These are phyloP conservation scores for Diaporthe humulicola DNA, from an alignment of 2,329 filamentous ascomycete species.

Conservation along the genomic window DNA sequence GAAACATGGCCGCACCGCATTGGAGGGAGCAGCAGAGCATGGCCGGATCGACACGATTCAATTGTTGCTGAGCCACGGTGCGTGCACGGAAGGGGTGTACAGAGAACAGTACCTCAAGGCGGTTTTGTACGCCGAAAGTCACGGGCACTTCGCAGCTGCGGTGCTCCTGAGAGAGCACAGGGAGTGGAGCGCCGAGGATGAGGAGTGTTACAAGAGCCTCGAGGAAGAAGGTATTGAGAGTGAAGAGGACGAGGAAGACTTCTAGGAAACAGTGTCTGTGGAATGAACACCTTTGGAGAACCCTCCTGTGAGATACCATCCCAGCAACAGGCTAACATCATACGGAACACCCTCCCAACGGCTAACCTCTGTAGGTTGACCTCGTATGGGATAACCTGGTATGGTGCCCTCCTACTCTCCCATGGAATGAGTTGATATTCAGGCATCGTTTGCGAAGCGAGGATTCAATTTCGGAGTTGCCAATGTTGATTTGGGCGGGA, in stretches of 20 bases:
- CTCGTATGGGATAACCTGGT: too few relatives aligned
- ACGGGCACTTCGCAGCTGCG: not conserved
- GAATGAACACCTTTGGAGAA: not conserved
- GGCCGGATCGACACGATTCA: not conserved
- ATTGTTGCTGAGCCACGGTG: not conserved
- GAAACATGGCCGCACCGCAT: not conserved
- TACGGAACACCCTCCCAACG: too few relatives aligned
- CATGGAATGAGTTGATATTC: not conserved
- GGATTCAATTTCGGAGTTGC: not conserved
- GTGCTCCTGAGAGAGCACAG: not conserved
- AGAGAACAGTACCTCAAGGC: not conserved
- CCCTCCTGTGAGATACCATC: not conserved
- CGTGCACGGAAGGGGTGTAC: not conserved
- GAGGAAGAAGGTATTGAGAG: too few relatives aligned
- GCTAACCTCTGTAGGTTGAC: too few relatives aligned
- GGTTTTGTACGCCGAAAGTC: not conserved
- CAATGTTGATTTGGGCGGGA: not conserved
- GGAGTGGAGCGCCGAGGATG: not conserved
- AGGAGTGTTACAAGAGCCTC: not conserved
- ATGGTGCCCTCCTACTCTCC: too few relatives aligned
- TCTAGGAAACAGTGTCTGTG: not conserved
- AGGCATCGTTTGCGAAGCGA: not conserved
- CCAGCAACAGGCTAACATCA: too few relatives aligned
- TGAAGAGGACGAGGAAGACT: too few relatives aligned
- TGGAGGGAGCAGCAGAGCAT: conserved; percentile 2